phyloP scores from a whole-genome alignment of 306 rosid genomes.

The Cicer arietinum region DNA sequence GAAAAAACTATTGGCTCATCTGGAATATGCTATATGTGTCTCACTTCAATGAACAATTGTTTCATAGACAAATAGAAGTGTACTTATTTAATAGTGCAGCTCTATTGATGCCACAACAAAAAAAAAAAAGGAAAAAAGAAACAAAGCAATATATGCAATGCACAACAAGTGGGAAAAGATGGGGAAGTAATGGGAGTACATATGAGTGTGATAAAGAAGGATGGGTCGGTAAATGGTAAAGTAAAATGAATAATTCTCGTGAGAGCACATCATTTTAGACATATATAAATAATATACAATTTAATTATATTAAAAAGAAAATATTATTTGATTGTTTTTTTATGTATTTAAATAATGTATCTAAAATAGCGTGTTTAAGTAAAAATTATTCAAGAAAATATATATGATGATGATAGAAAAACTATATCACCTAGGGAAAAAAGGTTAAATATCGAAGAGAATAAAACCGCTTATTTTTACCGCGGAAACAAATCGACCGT shows the following conservation, averaged over 20 bases:
- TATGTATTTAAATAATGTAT: too few species aligned
- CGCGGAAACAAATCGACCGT: conserved; percentile 41
- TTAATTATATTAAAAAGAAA: too few species aligned
- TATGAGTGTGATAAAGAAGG: conserved; percentile 40
- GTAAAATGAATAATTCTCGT: neutral
- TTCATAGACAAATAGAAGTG: neutral
- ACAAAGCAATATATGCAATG: conserved; percentile 6
- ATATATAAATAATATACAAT: too few species aligned
- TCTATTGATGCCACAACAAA: neutral
- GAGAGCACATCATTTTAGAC: too few species aligned
- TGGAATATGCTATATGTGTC: neutral
- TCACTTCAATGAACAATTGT: conserved; percentile 15
- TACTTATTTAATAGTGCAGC: neutral
- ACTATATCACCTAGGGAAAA: conserved; percentile 7
- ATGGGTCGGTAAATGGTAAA: conserved; percentile 42
- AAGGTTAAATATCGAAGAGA: conserved; percentile 34
- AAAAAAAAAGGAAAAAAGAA: neutral
- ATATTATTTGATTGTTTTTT: too few species aligned
- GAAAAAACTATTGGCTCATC: neutral
- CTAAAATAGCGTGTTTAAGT: too few species aligned
- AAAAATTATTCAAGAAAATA: too few species aligned
- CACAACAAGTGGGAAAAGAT: conserved; percentile 46
- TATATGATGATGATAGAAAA: neutral
- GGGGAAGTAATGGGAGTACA: conserved; percentile 53
- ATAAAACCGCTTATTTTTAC: conserved; percentile 45